Base-by-base conservation (phyloP, 148 eudicot species). In the Rhododendron vialii region DNA sequence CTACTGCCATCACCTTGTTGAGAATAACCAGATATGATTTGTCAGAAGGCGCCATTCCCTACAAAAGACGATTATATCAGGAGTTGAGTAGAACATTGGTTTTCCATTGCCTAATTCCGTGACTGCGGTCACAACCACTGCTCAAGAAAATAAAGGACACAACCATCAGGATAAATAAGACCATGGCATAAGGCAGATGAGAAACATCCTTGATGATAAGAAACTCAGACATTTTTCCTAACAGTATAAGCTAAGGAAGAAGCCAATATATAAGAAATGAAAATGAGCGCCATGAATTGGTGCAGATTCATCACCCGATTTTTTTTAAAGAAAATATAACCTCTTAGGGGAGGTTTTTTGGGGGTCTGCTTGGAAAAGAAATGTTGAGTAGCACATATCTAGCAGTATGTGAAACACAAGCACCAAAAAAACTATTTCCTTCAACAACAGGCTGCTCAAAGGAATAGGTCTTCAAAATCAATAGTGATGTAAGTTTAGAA, bases 81-180 rank as follows among this genome's bases (percentile, higher is more conserved):
- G 96, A 73, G 99, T 97, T 87, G 99, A 95, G 87, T 94, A 97
- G 89, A 97, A 97, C 87, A 89, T 92, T 73, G 99, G 99, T 87
- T 94, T 97, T 84, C 96, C 95, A 63, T 81, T 28, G 80, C 95
- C 98, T 91, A 95, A 88, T 77, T 95, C 98, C 50, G 99, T 91
- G 81, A 97, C 93, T 83, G 99, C 99, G 18, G 99, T 97, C 88
- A 95, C 98, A 38, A 95, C 99, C 90, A 90, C 98, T 97, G 94
- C 82, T 86, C 88, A 90, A 82, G 75, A 82, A 77, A 84, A 89
- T 74, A 61, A 53, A 48, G 12, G 82, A 73, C 41, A 82, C 51
- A 81, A 79, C 57, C 43, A 90, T 87, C 81, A 85, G 80, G 47
- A 45, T 53, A 43, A 84, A 82, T 53, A 84, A 53, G 24, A 74